phyloP scores from a whole-genome alignment of 352 stramenopile genomes.

The Aphanomyces stellatus region DNA sequence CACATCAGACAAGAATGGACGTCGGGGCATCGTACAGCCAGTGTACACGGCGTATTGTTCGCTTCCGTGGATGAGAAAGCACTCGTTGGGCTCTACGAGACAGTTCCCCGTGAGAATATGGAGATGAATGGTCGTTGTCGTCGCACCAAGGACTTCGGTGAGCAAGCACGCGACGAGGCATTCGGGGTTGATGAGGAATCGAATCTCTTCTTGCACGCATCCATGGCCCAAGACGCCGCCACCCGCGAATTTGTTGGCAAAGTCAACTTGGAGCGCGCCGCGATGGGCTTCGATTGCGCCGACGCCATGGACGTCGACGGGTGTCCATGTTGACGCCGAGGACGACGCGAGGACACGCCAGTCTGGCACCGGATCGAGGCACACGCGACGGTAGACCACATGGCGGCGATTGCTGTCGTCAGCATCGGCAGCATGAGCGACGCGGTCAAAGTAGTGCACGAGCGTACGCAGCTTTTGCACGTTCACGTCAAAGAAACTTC shows the following conservation, averaged over 20 bases:
- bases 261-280: conserved; percentile 65
- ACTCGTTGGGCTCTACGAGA: conserved; percentile 48
- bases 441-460: conserved; percentile 13
- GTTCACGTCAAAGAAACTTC: background rate
- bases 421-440: conserved; percentile 17
- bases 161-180: conserved; percentile 56
- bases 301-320: conserved; percentile 26
- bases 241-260: conserved; percentile 73
- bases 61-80: conserved; percentile 57
- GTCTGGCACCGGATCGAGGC: background rate
- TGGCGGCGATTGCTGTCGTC: conserved; percentile 2
- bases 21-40: conserved; percentile 26
- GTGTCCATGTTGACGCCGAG: background rate
- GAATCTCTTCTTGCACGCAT: conserved; percentile 80
- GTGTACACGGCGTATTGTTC: conserved; percentile 49
- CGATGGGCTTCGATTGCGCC: conserved; percentile 56
- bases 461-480: conserved; percentile 11
- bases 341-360: no score
- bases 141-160: conserved; percentile 14
- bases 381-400: conserved; percentile 9
- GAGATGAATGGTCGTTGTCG: background rate
- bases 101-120: background rate
- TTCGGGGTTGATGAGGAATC: conserved; percentile 65
- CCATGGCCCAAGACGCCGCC: conserved; percentile 61
- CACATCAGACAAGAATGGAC: background rate